phyloP scores from a whole-genome alignment of 208 protist genomes.

The Tritrichomonas musculus region DNA sequence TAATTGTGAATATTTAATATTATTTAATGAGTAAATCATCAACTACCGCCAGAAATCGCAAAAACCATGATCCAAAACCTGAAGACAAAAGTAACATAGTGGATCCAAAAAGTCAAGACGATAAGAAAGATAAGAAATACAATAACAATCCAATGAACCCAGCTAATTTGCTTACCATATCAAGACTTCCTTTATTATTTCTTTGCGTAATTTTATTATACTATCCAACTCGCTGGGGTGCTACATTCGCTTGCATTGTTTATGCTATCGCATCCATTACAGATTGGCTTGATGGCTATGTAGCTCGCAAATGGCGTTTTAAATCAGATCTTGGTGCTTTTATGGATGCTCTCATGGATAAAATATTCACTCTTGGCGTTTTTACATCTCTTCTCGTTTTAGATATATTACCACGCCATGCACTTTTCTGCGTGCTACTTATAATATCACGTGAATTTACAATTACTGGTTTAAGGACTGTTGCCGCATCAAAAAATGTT shows the following conservation, averaged over 20 bases:
- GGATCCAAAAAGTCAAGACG: too few species aligned
- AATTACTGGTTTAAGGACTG: not conserved
- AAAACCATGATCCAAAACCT: too few species aligned
- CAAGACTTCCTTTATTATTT: not conserved
- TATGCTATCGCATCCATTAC: not conserved
- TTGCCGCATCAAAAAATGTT: not conserved
- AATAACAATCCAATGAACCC: not conserved
- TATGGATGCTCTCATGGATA: conserved; percentile 1
- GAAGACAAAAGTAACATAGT: too few species aligned
- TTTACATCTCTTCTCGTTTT: not conserved
- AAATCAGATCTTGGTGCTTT: not conserved
- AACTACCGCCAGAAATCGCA: too few species aligned
- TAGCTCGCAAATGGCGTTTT: not conserved
- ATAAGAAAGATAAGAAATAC: too few species aligned
- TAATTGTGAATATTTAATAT: too few species aligned
- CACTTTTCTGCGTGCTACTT: not conserved
- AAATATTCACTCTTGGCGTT: conserved; percentile 19
- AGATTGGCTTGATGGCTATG: conserved; percentile 19
- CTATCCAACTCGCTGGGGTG: not conserved
- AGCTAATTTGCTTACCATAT: not conserved
- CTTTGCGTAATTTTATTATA: not conserved
- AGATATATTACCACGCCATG: not conserved
- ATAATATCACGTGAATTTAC: not conserved
- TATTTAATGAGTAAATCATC: too few species aligned
- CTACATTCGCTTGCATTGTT: not conserved